Evolutionary conservation across 2,329 filamentous ascomycete genomes (phyloP), one percentile per base, ranked within the genome.

Genomic region (Colletotrichum salicis): DNA sequence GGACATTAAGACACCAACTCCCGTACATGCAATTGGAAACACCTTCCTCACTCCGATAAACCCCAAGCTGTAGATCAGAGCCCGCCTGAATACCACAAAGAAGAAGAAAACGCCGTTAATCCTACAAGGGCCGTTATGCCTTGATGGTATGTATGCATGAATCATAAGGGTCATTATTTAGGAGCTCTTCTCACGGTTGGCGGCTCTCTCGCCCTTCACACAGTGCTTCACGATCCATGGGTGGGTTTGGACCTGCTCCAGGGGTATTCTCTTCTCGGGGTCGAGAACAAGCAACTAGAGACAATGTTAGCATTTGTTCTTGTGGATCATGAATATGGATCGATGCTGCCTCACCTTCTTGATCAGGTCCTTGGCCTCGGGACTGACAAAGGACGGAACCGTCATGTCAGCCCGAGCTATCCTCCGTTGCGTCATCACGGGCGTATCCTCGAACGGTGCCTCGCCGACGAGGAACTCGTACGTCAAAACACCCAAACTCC

Each of bases 211-310:
- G n/a, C 87, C 86, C 82, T 89, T 90, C 75, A 92, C 88, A 81
- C 96, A 98, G 82, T 98, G 94, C 86, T 98, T 98, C 76, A 98
- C 81, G 78, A 99, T 97, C 96, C 96, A 99, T 22, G 96, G 96
- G 81, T 98, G 96, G 64, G 88, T 88, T 81, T 96, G 92, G 48
- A 98, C 93, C 71, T 97, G 92, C 19, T 97, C 95, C 12, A 99
- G 89, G 4, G 95, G 90, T 76, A 99, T 93, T 75, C 96, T 89
- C 87, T 97, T 97, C 78, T 97, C 94, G 0, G 96, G 96, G 79
- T 98, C 95, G 67, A 98, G 88, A 24, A 98, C 94, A 55, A 99
- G 89, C 51, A 97, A 86, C 94, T 93, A 81, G 59, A 24, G n/a
- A 58, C n/a, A 11, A 2, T 6, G 73, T 78, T 61, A 77, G 76